phyloP scores from a whole-genome alignment of 805 yeast genomes.

The Nadsonia fulvescens region DNA sequence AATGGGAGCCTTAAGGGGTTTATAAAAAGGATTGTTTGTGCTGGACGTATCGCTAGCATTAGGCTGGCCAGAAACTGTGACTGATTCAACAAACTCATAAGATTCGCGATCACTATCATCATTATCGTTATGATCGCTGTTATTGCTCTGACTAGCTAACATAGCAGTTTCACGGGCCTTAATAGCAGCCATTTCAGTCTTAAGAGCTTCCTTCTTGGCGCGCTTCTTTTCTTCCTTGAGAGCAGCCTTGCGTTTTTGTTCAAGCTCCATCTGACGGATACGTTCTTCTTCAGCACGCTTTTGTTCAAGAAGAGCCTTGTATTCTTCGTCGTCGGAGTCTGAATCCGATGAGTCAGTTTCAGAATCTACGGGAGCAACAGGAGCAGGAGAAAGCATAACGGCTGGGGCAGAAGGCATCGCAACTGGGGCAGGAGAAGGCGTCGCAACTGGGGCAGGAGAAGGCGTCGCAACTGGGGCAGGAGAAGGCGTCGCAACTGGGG shows the following conservation, averaged over 20 bases:
- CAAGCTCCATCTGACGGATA: slow-evolving; percentile 9
- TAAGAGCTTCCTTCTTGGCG: slow-evolving; percentile 7
- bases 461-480: slow-evolving; percentile 4
- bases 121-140: slow-evolving; percentile 12
- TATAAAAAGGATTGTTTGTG: too few relatives aligned
- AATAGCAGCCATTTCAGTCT: slow-evolving; percentile 12
- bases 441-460: slow-evolving; percentile 7
- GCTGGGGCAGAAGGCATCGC: slow-evolving; percentile 5
- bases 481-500: slow-evolving; percentile 4
- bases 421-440: slow-evolving; percentile 5
- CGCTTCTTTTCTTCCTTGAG: slow-evolving; percentile 4
- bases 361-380: slow-evolving; percentile 8
- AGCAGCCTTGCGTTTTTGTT: slow-evolving; percentile 8
- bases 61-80: too few relatives aligned
- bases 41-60: too few relatives aligned
- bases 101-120: too few relatives aligned
- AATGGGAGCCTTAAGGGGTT: background rate
- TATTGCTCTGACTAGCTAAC: too few relatives aligned
- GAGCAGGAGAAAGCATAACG: slow-evolving; percentile 3
- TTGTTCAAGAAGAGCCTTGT: slow-evolving; percentile 18
- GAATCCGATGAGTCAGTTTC: slow-evolving; percentile 8
- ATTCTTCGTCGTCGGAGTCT: slow-evolving; percentile 18
- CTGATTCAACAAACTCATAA: too few relatives aligned
- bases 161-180: slow-evolving; percentile 15
- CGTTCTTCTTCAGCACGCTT: slow-evolving; percentile 12